Percentiles rank a stretch among this genome's conserved stretches.
Conservation (phyloP, 2,329 filamentous ascomycete genomes). For the Sporothrix inflata region DNA sequence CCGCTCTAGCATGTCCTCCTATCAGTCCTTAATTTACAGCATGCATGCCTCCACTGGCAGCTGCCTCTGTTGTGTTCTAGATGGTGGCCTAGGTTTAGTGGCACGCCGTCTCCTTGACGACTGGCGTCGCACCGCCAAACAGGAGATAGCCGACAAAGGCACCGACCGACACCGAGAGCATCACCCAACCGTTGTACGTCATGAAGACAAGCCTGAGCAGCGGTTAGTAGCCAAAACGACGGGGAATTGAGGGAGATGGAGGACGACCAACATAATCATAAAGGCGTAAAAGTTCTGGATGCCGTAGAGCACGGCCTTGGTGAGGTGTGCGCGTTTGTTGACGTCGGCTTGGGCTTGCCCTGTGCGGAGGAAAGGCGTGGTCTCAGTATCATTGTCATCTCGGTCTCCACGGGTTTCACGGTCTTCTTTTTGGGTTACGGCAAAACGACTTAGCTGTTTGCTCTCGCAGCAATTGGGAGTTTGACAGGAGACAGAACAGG, state of each 20-base stretch:
- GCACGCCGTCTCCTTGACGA: conserved; percentile 86
- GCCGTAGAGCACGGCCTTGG: conserved; percentile 84
- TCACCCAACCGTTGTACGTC: conserved; percentile 99
- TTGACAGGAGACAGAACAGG: background rate
- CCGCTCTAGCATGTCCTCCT: background rate
- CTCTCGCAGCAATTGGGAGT: conserved; percentile 16
- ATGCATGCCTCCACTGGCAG: background rate
- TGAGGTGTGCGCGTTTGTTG: conserved; percentile 70
- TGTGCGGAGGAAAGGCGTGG: conserved; percentile 67
- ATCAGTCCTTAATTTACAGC: background rate
- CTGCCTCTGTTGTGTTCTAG: background rate
- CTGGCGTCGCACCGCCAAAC: conserved; percentile 72
- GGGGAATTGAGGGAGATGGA: background rate
- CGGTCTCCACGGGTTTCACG: conserved; percentile 21
- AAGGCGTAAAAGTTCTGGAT: conserved; percentile 98
- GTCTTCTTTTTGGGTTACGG: conserved; percentile 20
- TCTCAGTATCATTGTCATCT: conserved; percentile 60
- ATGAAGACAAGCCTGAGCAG: conserved; percentile 86
- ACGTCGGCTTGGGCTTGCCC: conserved; percentile 68
- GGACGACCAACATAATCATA: conserved; percentile 88
- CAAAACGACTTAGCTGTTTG: conserved; percentile 26
- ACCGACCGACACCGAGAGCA: conserved; percentile 86
- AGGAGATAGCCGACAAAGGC: conserved; percentile 85
- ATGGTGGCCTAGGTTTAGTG: conserved; percentile 59
- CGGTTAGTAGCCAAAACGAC: conserved; percentile 48